These are phyloP conservation scores for Starmerella floris DNA, from an alignment of 805 yeast genomes.

Conservation along the genomic window DNA sequence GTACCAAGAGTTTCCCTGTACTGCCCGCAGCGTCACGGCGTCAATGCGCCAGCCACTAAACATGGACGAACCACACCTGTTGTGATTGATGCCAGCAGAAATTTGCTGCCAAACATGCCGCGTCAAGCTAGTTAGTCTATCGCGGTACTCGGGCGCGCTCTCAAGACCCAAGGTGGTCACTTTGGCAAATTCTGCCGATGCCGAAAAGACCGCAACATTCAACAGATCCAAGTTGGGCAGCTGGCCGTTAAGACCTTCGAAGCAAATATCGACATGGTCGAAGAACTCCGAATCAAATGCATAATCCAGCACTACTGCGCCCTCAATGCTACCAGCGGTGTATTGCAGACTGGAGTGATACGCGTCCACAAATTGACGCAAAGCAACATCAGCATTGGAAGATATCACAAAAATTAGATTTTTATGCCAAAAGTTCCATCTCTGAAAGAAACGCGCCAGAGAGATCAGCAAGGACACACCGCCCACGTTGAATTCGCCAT, in stretches of 20 bases:
- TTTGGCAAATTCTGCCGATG: conserved; percentile 62
- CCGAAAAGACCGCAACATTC: conserved; percentile 62
- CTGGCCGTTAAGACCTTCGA: conserved; percentile 90
- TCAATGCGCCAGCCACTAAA: conserved; percentile 96
- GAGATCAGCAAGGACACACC: conserved; percentile 65
- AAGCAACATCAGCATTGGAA: conserved; percentile 49
- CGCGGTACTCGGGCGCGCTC: conserved; percentile 28
- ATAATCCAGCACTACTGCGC: conserved; percentile 75
- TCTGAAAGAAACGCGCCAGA: conserved; percentile 62
- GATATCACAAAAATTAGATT: conserved; percentile 80
- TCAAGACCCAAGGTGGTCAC: conserved; percentile 60
- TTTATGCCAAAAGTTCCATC: conserved; percentile 92
- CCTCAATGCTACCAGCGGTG: conserved; percentile 89
- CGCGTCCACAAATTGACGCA: conserved; percentile 85
- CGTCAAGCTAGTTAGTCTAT: conserved; percentile 44
- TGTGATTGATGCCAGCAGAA: conserved; percentile 40
- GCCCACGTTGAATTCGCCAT: conserved; percentile 55
- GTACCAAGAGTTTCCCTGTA: conserved; percentile 39
- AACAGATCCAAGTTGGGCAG: conserved; percentile 84
- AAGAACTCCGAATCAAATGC: conserved; percentile 54
- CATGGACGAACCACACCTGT: conserved; percentile 55
- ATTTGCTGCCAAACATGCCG: conserved; percentile 59
- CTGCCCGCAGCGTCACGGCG: conserved; percentile 66
- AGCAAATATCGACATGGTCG: conserved; percentile 58
- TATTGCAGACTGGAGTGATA: conserved; percentile 73